phyloP scores from a whole-genome alignment of 352 stramenopile genomes.

The Hyaloperonospora arabidopsidis region DNA sequence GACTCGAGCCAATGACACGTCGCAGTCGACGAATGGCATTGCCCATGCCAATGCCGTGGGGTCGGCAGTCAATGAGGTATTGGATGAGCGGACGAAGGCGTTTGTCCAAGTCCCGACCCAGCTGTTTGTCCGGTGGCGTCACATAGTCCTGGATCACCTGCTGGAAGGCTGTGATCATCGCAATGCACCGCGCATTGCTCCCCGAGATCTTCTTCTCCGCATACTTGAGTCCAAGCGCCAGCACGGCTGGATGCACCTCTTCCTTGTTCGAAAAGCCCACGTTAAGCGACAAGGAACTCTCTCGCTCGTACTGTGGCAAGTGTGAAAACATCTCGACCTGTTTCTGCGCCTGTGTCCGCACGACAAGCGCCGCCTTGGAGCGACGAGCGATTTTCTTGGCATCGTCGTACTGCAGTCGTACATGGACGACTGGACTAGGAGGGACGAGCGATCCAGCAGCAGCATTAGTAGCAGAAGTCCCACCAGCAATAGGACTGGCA shows the following conservation, averaged over 20 bases:
- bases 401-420: constrained; percentile 69
- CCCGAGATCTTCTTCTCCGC: constrained; percentile 84
- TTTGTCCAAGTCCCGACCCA: constrained; percentile 84
- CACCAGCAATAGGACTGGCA: constrained; percentile 22
- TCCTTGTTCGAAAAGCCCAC: constrained; percentile 66
- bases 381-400: constrained; percentile 69
- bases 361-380: constrained; percentile 59
- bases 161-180: constrained; percentile 91
- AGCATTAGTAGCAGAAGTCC: too few species aligned
- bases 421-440: constrained; percentile 7
- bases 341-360: constrained; percentile 73
- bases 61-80: constrained; percentile 91
- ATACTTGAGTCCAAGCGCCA: constrained; percentile 89
- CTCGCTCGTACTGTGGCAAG: constrained; percentile 76
- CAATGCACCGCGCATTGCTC: constrained; percentile 87
- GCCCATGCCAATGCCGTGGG: constrained; percentile 92
- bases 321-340: constrained; percentile 80
- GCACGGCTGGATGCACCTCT: constrained; percentile 85
- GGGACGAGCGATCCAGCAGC: too few species aligned
- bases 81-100: constrained; percentile 90
- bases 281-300: constrained; percentile 67
- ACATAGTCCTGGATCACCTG: constrained; percentile 88
- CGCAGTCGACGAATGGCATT: constrained; percentile 91
- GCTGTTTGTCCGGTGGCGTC: constrained; percentile 62
- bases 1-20: constrained; percentile 80